These are phyloP conservation scores for Hypomyces rosellus DNA, from an alignment of 2,329 filamentous ascomycete species.

Conservation along the genomic window DNA sequence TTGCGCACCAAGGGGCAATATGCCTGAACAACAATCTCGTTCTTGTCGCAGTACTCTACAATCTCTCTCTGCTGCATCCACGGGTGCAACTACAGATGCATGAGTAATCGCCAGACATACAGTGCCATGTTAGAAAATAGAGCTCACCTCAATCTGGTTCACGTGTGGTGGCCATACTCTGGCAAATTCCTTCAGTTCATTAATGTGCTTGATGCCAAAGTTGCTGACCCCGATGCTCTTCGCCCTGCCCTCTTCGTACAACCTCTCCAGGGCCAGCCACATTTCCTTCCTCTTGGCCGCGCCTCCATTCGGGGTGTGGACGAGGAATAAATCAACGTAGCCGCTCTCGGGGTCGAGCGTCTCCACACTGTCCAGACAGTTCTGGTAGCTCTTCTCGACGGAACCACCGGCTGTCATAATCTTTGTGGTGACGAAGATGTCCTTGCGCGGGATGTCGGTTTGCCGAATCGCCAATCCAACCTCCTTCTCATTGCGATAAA, in stretches of 20 bases:
- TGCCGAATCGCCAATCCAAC: slow-evolving; percentile 58
- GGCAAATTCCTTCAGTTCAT: slow-evolving; percentile 62
- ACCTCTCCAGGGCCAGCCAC: slow-evolving; percentile 60
- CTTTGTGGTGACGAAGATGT: slow-evolving; percentile 68
- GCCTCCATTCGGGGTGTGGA: slow-evolving; percentile 56
- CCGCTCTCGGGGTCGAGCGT: slow-evolving; percentile 52
- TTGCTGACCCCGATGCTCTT: slow-evolving; percentile 69
- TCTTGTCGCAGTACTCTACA: slow-evolving; percentile 60
- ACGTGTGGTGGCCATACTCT: slow-evolving; percentile 63
- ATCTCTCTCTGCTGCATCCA: slow-evolving; percentile 53
- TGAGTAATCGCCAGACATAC: background rate
- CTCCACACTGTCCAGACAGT: slow-evolving; percentile 54
- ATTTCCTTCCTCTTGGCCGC: slow-evolving; percentile 50
- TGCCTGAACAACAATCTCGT: slow-evolving; percentile 55
- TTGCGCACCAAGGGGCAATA: slow-evolving; percentile 34
- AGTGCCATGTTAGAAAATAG: background rate
- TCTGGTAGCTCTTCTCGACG: slow-evolving; percentile 51
- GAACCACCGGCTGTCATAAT: slow-evolving; percentile 37
- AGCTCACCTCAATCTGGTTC: slow-evolving; percentile 64
- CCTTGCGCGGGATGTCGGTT: slow-evolving; percentile 47
- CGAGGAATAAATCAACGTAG: slow-evolving; percentile 66
- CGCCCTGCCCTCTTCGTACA: slow-evolving; percentile 52
- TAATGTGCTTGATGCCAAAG: slow-evolving; percentile 60
- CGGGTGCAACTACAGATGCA: slow-evolving; percentile 54
- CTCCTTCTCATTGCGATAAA: slow-evolving; percentile 61